Conservation (phyloP, 208 protist genomes). For the Naegleria fowleri region DNA sequence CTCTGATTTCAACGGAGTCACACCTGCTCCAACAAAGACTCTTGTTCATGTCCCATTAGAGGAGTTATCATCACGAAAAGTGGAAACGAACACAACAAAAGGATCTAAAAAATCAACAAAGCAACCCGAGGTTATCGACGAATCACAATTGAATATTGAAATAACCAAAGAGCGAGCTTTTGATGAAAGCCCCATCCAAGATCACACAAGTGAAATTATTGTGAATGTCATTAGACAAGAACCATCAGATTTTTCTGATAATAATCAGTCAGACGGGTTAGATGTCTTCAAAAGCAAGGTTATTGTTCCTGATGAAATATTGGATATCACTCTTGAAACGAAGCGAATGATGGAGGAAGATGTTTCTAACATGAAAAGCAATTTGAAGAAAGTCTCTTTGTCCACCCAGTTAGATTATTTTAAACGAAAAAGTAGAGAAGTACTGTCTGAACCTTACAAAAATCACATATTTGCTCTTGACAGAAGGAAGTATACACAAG, state of each 20-base stretch:
- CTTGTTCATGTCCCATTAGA: neutral
- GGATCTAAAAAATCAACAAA: too few species aligned
- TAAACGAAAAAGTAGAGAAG: neutral
- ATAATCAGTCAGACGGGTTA: neutral
- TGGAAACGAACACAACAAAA: neutral
- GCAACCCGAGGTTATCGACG: too few species aligned
- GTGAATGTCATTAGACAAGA: too few species aligned
- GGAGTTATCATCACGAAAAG: neutral
- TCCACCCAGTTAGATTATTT: neutral
- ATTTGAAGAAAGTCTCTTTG: neutral
- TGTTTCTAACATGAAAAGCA: neutral
- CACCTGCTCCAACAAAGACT: neutral
- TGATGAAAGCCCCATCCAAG: too few species aligned
- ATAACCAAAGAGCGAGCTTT: too few species aligned
- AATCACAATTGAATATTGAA: too few species aligned
- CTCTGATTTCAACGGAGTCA: too few species aligned
- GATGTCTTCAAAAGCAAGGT: neutral
- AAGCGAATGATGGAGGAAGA: neutral
- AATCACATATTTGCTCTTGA: neutral
- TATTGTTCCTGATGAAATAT: neutral
- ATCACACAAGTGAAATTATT: too few species aligned
- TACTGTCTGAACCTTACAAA: neutral
- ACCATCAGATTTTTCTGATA: too few species aligned
- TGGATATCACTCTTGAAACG: neutral
- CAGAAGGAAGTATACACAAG: neutral